Evolutionary conservation across 2,329 filamentous ascomycete genomes (phyloP).

Genomic region (Lasiodiplodia theobromae): DNA sequence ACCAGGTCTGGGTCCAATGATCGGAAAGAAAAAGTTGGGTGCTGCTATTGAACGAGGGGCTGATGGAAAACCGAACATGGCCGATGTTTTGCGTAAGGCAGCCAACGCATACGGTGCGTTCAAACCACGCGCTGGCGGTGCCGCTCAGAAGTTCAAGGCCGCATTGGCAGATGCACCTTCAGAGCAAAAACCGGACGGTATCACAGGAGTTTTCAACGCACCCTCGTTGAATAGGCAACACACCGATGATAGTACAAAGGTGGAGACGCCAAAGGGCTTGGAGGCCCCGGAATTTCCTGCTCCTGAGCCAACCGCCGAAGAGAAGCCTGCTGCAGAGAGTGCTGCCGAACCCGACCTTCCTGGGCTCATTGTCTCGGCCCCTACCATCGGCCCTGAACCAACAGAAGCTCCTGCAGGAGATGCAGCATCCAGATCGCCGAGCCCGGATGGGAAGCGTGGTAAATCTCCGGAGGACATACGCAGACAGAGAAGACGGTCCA

Average conservation of each 20-base stretch:
- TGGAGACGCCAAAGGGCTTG: conserved; percentile 33
- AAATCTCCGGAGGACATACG: conserved; percentile 55
- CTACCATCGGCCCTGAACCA: conserved; percentile 10
- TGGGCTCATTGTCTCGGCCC: conserved; percentile 25
- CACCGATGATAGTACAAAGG: conserved; percentile 29
- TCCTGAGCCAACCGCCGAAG: conserved; percentile 7
- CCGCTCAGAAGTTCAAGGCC: conserved; percentile 77
- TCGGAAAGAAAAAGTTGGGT: conserved; percentile 71
- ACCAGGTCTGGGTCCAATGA: conserved; percentile 90
- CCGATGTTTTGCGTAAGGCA: conserved; percentile 79
- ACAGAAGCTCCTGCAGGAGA: conserved; percentile 22
- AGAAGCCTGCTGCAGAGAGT: conserved; percentile 30
- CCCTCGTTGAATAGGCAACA: conserved; percentile 57
- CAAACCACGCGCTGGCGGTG: conserved; percentile 86
- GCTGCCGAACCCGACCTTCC: conserved; percentile 29
- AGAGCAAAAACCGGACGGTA: conserved; percentile 76
- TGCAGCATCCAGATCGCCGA: conserved; percentile 47
- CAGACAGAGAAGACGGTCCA: conserved; percentile 68
- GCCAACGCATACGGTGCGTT: conserved; percentile 76
- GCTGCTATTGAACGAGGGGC: conserved; percentile 46
- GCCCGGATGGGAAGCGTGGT: conserved; percentile 42
- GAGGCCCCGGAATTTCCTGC: conserved; percentile 15
- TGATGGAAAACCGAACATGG: conserved; percentile 74
- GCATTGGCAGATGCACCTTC: conserved; percentile 56
- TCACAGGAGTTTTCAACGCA: conserved; percentile 85